Evolutionary conservation across 2,329 filamentous ascomycete species (phyloP), one percentile per base, ranked within the genome.

Genomic region (Ophiobolus disseminans): DNA sequence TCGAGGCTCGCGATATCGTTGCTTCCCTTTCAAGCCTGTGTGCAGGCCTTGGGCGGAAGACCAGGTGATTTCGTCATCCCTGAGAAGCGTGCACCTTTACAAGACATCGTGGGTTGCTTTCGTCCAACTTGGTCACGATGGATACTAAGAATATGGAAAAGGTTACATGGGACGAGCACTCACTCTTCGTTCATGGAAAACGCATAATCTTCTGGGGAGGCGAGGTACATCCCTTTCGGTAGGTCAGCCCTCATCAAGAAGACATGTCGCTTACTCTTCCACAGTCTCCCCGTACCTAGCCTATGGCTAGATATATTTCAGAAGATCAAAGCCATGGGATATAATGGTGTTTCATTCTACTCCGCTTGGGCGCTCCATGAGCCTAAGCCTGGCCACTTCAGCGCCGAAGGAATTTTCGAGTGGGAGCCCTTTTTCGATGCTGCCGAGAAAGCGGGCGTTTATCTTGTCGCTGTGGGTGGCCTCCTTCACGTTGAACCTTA

Each of bases 251-350:
- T 2, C 9, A 22, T 26, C 37, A 16, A 21, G 5, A 25, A 3
- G 8, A 7, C 8, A 17, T 20, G 1, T 10, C 32, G 8, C 46
- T 45, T 37, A 48, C 6, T 10, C 2, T 9, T 2, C 31, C 5
- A 30, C 25, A 78, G 81, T 53, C 73, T 86, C 1, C 83, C 84
- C 3, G 84, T 86, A 3, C 78, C 82, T 2, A 74, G 77, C 28
- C 75, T 87, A 2, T 86, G 86, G 78, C 76, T 88, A 3, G 89
- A 92, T 58, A 65, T 92, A 2, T 86, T 94, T 59, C 86, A 93
- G 57, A 94, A 94, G 72, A 83, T 92, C 69, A 91, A 87, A 69
- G 86, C 88, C 0, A 71, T 90, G 1, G 90, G 90, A 0, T 91
- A 91, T 72, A 91, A 88, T 61, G 82, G 83, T 30, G 86, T 91